Conservation (phyloP, 345 rosid genomes). For the Brassica napus region DNA sequence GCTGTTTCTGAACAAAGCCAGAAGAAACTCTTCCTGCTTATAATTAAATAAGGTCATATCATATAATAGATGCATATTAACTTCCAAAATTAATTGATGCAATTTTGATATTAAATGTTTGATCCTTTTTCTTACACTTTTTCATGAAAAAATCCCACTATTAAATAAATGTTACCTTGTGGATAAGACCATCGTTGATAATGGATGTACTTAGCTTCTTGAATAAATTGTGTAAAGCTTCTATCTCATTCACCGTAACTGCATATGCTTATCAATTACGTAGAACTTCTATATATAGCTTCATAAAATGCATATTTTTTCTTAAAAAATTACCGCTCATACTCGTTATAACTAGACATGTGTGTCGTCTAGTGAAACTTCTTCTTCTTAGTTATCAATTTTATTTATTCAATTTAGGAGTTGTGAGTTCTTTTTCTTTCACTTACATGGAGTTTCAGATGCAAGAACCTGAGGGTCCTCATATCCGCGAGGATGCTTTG, state of each 20-base stretch:
- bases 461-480: slow-evolving; percentile 68
- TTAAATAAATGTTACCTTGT: slow-evolving; percentile 47
- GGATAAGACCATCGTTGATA: slow-evolving; percentile 55
- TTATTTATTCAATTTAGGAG: neutral
- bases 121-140: neutral
- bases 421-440: neutral
- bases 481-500: slow-evolving; percentile 37
- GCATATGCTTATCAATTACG: slow-evolving; percentile 20
- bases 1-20: slow-evolving; percentile 62
- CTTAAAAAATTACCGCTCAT: neutral
- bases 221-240: slow-evolving; percentile 58
- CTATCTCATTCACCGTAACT: slow-evolving; percentile 61
- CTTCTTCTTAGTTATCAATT: neutral
- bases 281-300: neutral
- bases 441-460: slow-evolving; percentile 83
- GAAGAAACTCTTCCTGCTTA: slow-evolving; percentile 70
- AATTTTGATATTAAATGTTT: neutral
- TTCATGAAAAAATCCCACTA: too few relatives aligned
- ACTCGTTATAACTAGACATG: neutral
- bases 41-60: neutral
- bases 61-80: neutral
- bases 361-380: neutral
- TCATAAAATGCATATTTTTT: neutral
- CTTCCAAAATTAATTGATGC: neutral
- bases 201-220: slow-evolving; percentile 63